Evolutionary conservation across 2,329 filamentous ascomycete species (phyloP).

Genomic region (Aspergillus ustus): DNA sequence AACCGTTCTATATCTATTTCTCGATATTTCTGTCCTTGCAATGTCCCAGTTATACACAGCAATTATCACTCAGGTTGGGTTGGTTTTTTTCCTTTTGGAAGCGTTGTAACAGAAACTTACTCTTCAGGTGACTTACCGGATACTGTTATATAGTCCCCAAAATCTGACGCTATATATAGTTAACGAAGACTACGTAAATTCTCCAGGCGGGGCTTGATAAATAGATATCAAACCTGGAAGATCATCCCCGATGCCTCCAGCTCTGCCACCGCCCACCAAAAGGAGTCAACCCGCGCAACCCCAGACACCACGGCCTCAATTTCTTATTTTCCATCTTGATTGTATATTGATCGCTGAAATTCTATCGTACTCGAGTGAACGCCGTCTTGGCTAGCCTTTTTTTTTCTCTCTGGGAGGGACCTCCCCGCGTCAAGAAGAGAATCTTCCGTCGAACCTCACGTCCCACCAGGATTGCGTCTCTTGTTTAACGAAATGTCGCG

Average conservation of each 20-base stretch:
- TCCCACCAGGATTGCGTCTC: conserved; percentile 16
- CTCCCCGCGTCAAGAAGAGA: conserved; percentile 17
- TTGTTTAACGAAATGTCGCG: conserved; percentile 33
- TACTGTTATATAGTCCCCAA: conserved; percentile 19
- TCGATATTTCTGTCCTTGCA: neutral
- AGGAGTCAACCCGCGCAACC: conserved; percentile 18
- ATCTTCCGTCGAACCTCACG: conserved; percentile 21
- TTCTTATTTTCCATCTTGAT: conserved; percentile 5
- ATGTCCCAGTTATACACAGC: conserved; percentile 3
- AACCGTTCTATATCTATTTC: conserved; percentile 26
- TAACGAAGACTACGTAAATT: neutral
- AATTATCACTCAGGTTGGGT: conserved; percentile 23
- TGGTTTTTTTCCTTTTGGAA: conserved; percentile 11
- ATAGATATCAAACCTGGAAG: too few species aligned
- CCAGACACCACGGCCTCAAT: conserved; percentile 14
- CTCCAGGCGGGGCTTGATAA: too few species aligned
- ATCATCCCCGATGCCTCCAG: neutral
- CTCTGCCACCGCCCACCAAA: conserved; percentile 27
- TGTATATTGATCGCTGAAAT: conserved; percentile 4
- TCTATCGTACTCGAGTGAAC: conserved; percentile 13
- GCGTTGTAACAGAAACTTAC: conserved; percentile 25
- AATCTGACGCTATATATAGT: conserved; percentile 5
- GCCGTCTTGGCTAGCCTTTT: neutral
- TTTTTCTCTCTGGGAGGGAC: conserved; percentile 17
- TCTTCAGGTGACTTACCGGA: conserved; percentile 2